These are phyloP conservation scores for Kluyveromyces sp. DNA, from an alignment of 1,139 yeast species.

Conservation along the genomic window DNA sequence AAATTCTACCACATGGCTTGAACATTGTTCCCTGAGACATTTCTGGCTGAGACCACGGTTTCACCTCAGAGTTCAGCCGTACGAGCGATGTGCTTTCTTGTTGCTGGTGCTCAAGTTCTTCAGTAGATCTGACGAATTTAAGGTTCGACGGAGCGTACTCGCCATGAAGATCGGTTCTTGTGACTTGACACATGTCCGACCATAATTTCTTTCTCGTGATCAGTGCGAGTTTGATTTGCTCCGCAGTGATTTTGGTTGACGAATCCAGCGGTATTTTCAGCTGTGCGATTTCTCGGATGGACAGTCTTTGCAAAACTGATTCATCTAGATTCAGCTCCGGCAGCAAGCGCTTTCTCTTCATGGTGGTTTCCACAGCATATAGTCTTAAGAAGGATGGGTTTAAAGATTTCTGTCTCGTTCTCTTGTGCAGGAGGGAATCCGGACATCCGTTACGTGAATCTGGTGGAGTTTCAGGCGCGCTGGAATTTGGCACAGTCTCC, in stretches of 20 bases:
- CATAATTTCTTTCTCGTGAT: constrained; percentile 29
- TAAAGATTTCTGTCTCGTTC: constrained; percentile 23
- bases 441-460: neutral
- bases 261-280: constrained; percentile 19
- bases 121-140: constrained; percentile 3
- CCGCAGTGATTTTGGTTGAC: constrained; percentile 14
- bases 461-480: no score
- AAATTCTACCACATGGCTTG: constrained; percentile 28
- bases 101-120: neutral
- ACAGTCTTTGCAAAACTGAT: constrained; percentile 20
- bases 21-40: constrained; percentile 19
- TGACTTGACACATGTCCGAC: constrained; percentile 25
- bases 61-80: constrained; percentile 24
- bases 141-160: constrained; percentile 16
- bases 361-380: constrained; percentile 26
- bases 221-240: constrained; percentile 27
- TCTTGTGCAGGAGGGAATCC: constrained; percentile 17
- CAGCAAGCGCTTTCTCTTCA: constrained; percentile 18
- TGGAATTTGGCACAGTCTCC: neutral
- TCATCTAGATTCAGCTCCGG: constrained; percentile 31
- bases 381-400: constrained; percentile 28
- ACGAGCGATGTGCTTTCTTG: constrained; percentile 19
- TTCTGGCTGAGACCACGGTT: constrained; percentile 22
- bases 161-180: constrained; percentile 26
- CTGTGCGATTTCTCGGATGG: constrained; percentile 19